phyloP scores from a whole-genome alignment of 2,329 filamentous ascomycete genomes.

The Aspergillus pseudoterreus region DNA sequence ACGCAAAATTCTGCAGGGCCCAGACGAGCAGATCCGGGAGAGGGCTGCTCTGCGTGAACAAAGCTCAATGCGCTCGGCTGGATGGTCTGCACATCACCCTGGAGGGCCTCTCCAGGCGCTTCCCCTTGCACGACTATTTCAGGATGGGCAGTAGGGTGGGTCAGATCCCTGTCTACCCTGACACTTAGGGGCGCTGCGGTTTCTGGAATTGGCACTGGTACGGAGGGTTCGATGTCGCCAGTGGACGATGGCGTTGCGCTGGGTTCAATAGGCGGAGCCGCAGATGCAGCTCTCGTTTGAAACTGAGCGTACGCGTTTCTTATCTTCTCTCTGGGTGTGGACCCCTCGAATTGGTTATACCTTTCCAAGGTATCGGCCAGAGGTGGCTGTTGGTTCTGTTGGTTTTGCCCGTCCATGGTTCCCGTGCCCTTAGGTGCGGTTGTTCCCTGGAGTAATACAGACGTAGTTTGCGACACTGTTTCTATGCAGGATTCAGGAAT shows the following conservation, averaged over 20 bases:
- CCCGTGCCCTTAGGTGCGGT: not conserved
- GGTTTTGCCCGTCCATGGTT: conserved; percentile 20
- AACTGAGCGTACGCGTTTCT: conserved; percentile 27
- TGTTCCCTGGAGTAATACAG: not conserved
- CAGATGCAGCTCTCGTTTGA: conserved; percentile 17
- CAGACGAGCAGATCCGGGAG: conserved; percentile 32
- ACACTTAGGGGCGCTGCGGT: conserved; percentile 33
- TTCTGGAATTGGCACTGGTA: conserved; percentile 25
- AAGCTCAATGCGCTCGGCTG: conserved; percentile 36
- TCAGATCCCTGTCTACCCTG: conserved; percentile 28
- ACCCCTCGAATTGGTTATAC: conserved; percentile 25
- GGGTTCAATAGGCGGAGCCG: conserved; percentile 18
- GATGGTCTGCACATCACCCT: conserved; percentile 30
- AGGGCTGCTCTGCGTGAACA: conserved; percentile 19
- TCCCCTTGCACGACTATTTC: conserved; percentile 22
- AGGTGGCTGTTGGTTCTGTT: conserved; percentile 13
- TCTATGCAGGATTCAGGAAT: not conserved
- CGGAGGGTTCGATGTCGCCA: conserved; percentile 36
- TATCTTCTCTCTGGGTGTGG: conserved; percentile 30
- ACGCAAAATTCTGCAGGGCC: conserved; percentile 40
- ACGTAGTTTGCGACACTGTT: not conserved
- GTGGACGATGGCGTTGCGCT: conserved; percentile 41
- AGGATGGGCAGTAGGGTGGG: conserved; percentile 16
- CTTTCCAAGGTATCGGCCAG: conserved; percentile 22
- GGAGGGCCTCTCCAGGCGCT: conserved; percentile 21